Evolutionary conservation across 768 basidiomycete genomes (phyloP).

Genomic region (Dioszegia hungarica): DNA sequence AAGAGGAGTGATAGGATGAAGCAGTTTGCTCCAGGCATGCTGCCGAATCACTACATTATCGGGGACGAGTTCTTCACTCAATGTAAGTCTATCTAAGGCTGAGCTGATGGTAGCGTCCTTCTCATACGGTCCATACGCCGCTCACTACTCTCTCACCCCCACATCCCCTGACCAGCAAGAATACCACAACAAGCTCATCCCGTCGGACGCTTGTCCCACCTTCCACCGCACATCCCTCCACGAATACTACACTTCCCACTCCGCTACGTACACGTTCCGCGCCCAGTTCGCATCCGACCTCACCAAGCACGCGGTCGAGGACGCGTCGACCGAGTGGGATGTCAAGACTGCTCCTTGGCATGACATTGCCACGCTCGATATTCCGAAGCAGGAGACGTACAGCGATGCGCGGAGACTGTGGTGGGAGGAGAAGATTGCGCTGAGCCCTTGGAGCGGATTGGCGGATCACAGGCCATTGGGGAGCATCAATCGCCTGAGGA

Average conservation of each 20-base stretch:
- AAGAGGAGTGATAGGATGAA: constrained; percentile 21
- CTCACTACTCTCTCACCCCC: neutral
- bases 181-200: constrained; percentile 4
- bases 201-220: neutral
- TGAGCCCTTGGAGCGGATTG: constrained; percentile 4
- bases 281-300: constrained; percentile 4
- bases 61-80: constrained; percentile 17
- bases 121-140: neutral
- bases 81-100: constrained; percentile 8
- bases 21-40: constrained; percentile 20
- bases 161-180: neutral
- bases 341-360: constrained; percentile 5
- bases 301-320: neutral
- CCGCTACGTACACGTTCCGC: neutral
- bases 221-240: neutral
- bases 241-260: neutral
- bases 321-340: constrained; percentile 4
- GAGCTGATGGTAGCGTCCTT: neutral
- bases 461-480: neutral
- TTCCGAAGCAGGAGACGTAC: neutral
- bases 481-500: constrained; percentile 3
- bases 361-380: neutral
- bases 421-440: constrained; percentile 6
- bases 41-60: constrained; percentile 21
- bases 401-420: neutral